phyloP scores from a whole-genome alignment of 1,284 basidiomycete genomes.

The Retiboletus flavoniger region DNA sequence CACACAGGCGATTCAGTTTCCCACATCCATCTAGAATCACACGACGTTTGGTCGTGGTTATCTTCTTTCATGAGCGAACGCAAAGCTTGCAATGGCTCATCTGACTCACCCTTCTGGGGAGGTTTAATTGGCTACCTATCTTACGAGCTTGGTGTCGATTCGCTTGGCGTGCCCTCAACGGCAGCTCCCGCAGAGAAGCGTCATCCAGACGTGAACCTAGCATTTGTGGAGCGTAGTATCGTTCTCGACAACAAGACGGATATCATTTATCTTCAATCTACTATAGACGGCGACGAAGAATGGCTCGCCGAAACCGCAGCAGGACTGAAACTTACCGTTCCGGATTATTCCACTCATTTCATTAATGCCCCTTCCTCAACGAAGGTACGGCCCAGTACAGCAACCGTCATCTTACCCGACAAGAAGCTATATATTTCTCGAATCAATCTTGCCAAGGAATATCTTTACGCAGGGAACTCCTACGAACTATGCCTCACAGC shows the following conservation, averaged over 20 bases:
- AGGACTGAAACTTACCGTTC: constrained; percentile 24
- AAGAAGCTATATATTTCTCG: constrained; percentile 65
- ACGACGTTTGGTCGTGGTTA: constrained; percentile 71
- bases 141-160: constrained; percentile 71
- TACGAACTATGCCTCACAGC: constrained; percentile 96
- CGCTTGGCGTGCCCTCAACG: constrained; percentile 44
- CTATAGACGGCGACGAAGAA: constrained; percentile 52
- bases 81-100: constrained; percentile 45
- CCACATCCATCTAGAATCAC: constrained; percentile 39
- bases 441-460: constrained; percentile 74
- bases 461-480: constrained; percentile 85
- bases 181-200: constrained; percentile 21
- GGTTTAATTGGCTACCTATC: constrained; percentile 70
- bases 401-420: constrained; percentile 51
- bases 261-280: constrained; percentile 60
- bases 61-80: constrained; percentile 59
- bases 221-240: constrained; percentile 74
- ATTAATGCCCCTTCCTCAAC: constrained; percentile 21
- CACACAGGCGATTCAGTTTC: constrained; percentile 32
- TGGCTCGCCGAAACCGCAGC: constrained; percentile 53
- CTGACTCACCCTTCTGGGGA: constrained; percentile 73
- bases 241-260: constrained; percentile 57
- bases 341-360: constrained; percentile 28
- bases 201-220: constrained; percentile 70
- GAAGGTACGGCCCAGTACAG: constrained; percentile 29